Evolutionary conservation across 225 moss, liverwort and hornwort species (phyloP).

Genomic region (Bryoerythrophyllum caledonicum): DNA sequence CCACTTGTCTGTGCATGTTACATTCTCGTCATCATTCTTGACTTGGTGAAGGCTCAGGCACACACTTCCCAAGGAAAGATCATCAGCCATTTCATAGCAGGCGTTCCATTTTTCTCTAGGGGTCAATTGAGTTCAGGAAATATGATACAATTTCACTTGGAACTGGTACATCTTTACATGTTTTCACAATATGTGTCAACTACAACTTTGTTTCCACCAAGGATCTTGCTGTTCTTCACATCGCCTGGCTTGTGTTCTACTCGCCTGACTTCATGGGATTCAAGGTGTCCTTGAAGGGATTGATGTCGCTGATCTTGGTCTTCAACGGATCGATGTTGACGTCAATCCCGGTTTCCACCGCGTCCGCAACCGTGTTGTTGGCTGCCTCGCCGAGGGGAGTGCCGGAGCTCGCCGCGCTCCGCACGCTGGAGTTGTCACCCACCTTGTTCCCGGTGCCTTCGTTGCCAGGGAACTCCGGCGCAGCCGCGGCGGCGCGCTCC

Average conservation of each 20-base stretch:
- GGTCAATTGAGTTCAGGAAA: not conserved
- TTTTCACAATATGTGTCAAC: no score
- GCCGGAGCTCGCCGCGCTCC: constrained; percentile 12
- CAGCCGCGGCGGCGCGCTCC: constrained; percentile 20
- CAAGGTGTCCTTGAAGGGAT: constrained; percentile 10
- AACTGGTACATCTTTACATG: no score
- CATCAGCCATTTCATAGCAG: no score
- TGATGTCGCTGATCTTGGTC: constrained; percentile 9
- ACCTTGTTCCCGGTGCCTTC: constrained; percentile 24
- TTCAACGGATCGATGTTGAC: constrained; percentile 24
- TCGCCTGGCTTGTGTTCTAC: no score
- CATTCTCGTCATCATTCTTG: constrained; percentile 13
- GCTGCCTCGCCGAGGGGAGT: constrained; percentile 9
- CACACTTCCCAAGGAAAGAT: no score
- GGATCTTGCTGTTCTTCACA: not conserved
- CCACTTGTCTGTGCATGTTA: not conserved
- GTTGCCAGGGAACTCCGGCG: constrained; percentile 12
- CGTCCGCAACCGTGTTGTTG: not conserved
- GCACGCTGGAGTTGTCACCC: constrained; percentile 13
- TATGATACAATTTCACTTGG: not conserved
- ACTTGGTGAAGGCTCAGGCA: not conserved
- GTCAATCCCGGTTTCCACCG: not conserved
- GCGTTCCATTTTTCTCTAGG: no score
- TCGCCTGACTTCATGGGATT: not conserved
- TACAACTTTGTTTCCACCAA: not conserved